Evolutionary conservation across 768 basidiomycete species (phyloP), one percentile per base, ranked within the genome.

Genomic region (Rhizopogon salebrosus): DNA sequence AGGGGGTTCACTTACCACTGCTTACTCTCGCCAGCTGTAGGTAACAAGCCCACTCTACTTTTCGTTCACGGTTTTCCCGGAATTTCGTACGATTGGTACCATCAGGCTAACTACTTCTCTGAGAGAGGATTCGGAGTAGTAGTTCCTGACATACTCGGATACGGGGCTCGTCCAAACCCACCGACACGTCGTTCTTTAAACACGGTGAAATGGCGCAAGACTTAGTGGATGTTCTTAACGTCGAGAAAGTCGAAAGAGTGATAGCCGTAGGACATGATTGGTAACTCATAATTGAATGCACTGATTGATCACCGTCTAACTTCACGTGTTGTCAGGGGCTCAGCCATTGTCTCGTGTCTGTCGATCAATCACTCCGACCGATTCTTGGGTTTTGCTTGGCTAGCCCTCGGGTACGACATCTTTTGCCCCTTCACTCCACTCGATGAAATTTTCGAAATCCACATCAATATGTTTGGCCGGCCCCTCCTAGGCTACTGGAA

Each of bases 61-160:
- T 67, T 79, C 39, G 54, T 76, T 20, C 76, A 78, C 50, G 76
- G 76, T 10, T 79, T 75, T 46, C 77, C 75, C 1, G 71, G 72
- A 0, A 70, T 69, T 2, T 70, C 74, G 7, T 58, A 68, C 42
- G 74, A 72, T 52, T 80, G 79, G 78, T 65, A 67, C 37, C 58
- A 64, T 35, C 72, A 76, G 46, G 66, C 75, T 50, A 54, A 64
- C 46, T 66, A 67, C 61, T 70, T 80, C 60, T 50, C 63, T 38
- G 59, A 63, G 26, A 62, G 62, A 51, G 78, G 78, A 23, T 76
- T 73, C 40, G 72, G 76, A 11, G 26, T 78, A 13, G 60, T 80
- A 45, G 73, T 68, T 14, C 78, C 78, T 0, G 79, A 80, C 58
- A 69, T 77, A 56, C 69, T 80, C 13, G 78, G 79, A 6, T 71